Evolutionary conservation across 257 asterid species (phyloP), one percentile per base, ranked within the genome.

Genomic region (Handroanthus guayacan): DNA sequence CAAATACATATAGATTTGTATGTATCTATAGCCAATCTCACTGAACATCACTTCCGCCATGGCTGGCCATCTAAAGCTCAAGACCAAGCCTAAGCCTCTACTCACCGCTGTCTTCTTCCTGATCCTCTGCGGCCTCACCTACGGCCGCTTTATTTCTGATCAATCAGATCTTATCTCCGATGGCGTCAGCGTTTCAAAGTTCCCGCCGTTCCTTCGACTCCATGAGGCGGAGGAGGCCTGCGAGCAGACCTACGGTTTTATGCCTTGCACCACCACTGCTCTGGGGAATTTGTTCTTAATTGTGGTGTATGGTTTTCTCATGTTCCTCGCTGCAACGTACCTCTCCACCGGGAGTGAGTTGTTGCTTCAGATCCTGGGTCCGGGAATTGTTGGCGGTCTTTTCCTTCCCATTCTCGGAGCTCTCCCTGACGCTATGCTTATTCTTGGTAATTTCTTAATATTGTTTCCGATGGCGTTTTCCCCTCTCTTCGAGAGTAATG

Each of bases 401-500:
- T 80, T 90, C 13, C 90, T 94, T 13, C 98, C 97, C n/a, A 76
- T 89, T 0, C 97, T 94, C 67, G 98, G 97, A 39, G 97, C 97
- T 48, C 98, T 94, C 65, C 98, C 98, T 2, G 97, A 94, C 67
- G 97, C 97, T 41, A 83, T 92, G 94, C 97, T 94, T 20, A 92
- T 94, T 74, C 89, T 92, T 2, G 97, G 98, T 92, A 80, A 51
- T 36, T 6, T 25, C 55, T 58, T 36, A 39, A 5, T 41, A 2
- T 41, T 41, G 5, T 41, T 41, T 5, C 5, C 45, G 1, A 41
- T 41, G 5, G 8, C 8, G 7, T 41, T 10, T 34, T 9, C 9
- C 64, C 4, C 5, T 34, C 14, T 58, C 12, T 44, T 44, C 25
- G 31, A 25, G 31, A 25, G 5, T 41, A 8, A 41, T 41, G 5